These are phyloP conservation scores for Boletus holoroseus DNA, from an alignment of 1,284 basidiomycete species.

Conservation along the genomic window DNA sequence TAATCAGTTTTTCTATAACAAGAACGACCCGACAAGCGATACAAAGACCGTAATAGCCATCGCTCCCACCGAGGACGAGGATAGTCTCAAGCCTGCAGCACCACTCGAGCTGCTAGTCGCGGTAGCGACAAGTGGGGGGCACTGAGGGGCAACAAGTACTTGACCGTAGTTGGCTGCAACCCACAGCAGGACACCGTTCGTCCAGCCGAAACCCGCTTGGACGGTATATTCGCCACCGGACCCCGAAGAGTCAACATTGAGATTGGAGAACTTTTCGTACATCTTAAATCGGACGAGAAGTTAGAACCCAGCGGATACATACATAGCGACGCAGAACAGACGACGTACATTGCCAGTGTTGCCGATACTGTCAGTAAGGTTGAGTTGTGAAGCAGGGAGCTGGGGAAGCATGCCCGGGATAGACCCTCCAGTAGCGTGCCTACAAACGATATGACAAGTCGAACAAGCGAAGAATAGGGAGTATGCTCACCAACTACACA, in stretches of 20 bases:
- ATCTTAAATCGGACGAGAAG: slow-evolving; percentile 46
- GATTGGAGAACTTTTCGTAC: slow-evolving; percentile 82
- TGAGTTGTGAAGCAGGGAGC: slow-evolving; percentile 67
- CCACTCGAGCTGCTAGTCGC: slow-evolving; percentile 1
- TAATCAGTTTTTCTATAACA: background rate
- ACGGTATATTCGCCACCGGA: slow-evolving; percentile 83
- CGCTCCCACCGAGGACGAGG: background rate
- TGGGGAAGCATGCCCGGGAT: slow-evolving; percentile 65
- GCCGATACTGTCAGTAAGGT: slow-evolving; percentile 62
- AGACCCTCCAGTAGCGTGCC: slow-evolving; percentile 76
- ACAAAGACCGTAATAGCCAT: background rate
- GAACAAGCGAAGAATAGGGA: background rate
- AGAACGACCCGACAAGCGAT: slow-evolving; percentile 4
- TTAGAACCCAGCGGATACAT: background rate
- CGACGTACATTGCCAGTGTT: slow-evolving; percentile 67
- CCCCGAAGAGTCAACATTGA: slow-evolving; percentile 80
- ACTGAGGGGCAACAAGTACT: slow-evolving; percentile 58
- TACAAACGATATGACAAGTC: slow-evolving; percentile 30
- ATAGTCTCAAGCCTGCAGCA: background rate
- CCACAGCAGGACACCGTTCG: slow-evolving; percentile 81
- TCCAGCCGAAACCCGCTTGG: slow-evolving; percentile 85
- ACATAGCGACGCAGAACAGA: background rate
- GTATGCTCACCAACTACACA: slow-evolving; percentile 78
- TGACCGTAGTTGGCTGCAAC: slow-evolving; percentile 66
- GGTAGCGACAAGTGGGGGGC: slow-evolving; percentile 47